Conservation (phyloP, 306 rosid species). For the Notholithocarpus densiflorus region DNA sequence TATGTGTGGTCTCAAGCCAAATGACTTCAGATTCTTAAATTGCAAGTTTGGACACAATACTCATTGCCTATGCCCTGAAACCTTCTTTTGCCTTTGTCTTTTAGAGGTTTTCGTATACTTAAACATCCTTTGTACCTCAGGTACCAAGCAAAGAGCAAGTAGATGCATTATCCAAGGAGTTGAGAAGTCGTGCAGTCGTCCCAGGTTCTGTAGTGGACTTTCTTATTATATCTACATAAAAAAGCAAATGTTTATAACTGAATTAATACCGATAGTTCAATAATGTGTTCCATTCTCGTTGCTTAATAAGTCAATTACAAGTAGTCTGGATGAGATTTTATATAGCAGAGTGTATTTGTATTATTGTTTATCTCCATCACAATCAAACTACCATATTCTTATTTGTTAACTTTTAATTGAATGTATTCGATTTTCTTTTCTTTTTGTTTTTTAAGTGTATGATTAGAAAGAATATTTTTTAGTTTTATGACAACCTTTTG, state of each 20-base stretch:
- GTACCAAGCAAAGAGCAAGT: constrained; percentile 93
- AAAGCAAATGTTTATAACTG: background rate
- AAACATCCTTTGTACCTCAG: constrained; percentile 34
- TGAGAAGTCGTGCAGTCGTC: constrained; percentile 71
- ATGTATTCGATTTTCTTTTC: background rate
- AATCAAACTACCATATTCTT: background rate
- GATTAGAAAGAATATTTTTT: background rate
- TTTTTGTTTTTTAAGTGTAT: background rate
- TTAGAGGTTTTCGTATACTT: background rate
- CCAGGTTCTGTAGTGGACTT: constrained; percentile 58
- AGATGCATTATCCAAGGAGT: constrained; percentile 73
- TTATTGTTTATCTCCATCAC: background rate
- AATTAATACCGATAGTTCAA: background rate
- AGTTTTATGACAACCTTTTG: constrained; percentile 1
- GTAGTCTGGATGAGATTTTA: background rate
- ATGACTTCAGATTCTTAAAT: background rate
- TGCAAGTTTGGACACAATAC: background rate
- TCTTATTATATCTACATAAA: background rate
- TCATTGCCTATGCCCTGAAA: background rate
- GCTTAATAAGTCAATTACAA: background rate
- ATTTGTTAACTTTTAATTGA: background rate
- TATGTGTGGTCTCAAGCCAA: background rate
- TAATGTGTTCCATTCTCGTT: too few species aligned
- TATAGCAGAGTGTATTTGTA: background rate
- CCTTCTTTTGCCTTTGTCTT: background rate